phyloP scores from a whole-genome alignment of 192 early-diverging fungal species.

The Allomyces arbusculus region DNA sequence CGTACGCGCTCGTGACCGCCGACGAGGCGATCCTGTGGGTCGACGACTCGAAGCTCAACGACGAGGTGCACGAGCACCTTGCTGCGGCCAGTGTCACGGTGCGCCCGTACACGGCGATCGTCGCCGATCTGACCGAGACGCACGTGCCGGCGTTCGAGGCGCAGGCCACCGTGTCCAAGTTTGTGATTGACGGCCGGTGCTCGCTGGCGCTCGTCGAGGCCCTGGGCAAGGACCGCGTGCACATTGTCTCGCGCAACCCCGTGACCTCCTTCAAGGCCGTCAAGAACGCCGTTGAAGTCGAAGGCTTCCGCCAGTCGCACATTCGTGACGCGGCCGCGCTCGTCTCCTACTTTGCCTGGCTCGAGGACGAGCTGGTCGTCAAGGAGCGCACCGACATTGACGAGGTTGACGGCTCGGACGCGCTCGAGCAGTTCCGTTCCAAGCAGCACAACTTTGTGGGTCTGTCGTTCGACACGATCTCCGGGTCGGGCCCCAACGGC shows the following conservation, averaged over 20 bases:
- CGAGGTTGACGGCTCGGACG: slow-evolving; percentile 71
- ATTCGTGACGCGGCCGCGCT: slow-evolving; percentile 75
- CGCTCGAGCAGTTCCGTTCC: slow-evolving; percentile 52
- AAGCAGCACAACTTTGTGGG: slow-evolving; percentile 68
- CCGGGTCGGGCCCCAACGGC: slow-evolving; percentile 84
- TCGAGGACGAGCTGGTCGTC: slow-evolving; percentile 66
- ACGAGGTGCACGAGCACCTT: slow-evolving; percentile 39
- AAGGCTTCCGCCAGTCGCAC: slow-evolving; percentile 84
- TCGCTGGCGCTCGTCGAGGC: slow-evolving; percentile 55
- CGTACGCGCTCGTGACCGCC: slow-evolving; percentile 66
- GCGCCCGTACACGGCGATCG: slow-evolving; percentile 54
- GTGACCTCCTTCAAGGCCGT: slow-evolving; percentile 68
- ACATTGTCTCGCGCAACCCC: slow-evolving; percentile 35
- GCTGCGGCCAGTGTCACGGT: slow-evolving; percentile 28
- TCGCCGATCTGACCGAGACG: slow-evolving; percentile 36
- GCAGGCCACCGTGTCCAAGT: neutral
- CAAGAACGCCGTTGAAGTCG: slow-evolving; percentile 75
- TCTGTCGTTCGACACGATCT: slow-evolving; percentile 90
- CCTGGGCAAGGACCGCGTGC: slow-evolving; percentile 20
- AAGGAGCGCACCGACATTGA: slow-evolving; percentile 38
- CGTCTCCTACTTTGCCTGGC: slow-evolving; percentile 76
- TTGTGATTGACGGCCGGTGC: slow-evolving; percentile 32
- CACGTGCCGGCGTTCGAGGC: neutral
- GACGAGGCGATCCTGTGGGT: slow-evolving; percentile 52
- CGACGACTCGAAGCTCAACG: slow-evolving; percentile 45